A percentile compares a stretch with the other conserved stretches of the same genome.
Conservation (phyloP, 1,284 basidiomycete genomes). For the Fistulinella staudtii region DNA sequence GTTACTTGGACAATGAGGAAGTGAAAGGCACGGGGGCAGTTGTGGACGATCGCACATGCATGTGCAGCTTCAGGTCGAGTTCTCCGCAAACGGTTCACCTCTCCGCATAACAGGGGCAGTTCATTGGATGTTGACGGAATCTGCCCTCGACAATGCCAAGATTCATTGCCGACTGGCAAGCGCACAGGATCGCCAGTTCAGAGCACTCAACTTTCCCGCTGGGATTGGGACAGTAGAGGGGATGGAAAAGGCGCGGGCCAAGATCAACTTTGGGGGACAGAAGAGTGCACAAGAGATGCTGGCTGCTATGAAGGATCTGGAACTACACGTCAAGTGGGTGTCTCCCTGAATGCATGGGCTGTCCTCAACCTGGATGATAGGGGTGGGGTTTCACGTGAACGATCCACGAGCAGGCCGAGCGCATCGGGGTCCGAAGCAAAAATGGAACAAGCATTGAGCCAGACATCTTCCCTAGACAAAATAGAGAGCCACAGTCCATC, state of each 20-base stretch:
- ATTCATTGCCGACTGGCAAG: constrained; percentile 34
- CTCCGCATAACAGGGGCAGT: constrained; percentile 47
- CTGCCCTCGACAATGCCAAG: constrained; percentile 29
- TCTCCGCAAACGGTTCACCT: too few species aligned
- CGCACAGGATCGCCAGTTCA: constrained; percentile 41
- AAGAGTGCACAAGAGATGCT: constrained; percentile 8
- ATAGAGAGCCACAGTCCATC: background rate
- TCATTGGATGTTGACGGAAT: constrained; percentile 46
- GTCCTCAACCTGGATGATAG: too few species aligned
- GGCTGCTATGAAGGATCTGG: too few species aligned
- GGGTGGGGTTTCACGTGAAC: too few species aligned
- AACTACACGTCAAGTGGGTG: too few species aligned
- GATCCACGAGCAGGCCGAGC: too few species aligned
- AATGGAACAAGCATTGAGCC: background rate
- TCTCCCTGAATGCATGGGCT: too few species aligned
- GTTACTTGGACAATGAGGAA: constrained; percentile 31
- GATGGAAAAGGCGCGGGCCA: constrained; percentile 47
- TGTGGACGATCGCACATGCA: constrained; percentile 36
- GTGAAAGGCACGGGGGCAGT: constrained; percentile 38
- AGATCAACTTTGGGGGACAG: constrained; percentile 43
- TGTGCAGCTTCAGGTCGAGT: too few species aligned
- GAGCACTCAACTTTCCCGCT: constrained; percentile 44
- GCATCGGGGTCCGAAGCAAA: too few species aligned
- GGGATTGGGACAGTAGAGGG: constrained; percentile 40
- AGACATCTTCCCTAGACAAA: background rate